Base-by-base conservation (phyloP, 2,329 filamentous ascomycete genomes). In the Xylaria multiplex region DNA sequence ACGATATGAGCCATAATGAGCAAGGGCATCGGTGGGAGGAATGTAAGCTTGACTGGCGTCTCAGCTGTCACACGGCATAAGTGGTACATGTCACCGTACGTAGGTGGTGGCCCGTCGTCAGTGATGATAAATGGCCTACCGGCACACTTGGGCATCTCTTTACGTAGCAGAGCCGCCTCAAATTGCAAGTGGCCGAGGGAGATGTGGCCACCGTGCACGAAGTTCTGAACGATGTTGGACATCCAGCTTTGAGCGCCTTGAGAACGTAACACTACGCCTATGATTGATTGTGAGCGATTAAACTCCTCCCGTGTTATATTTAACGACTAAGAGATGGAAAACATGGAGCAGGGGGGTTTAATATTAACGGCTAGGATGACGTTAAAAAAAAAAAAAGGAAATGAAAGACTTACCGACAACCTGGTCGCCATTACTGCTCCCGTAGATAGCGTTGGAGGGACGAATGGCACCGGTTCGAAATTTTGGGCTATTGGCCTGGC, bases 401-500 rank as follows among this genome's bases (percentile, higher is more conserved):
- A n/a, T 9, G 22, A 16, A 48, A 54, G 24, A 64, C 68, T 69
- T 22, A 70, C 68, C 80, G 2, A 82, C 75, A 24, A 84, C 69
- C 22, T 78, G 76, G 68, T 86, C 82, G 45, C 77, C 78, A 14
- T 79, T 77, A 59, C 71, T 75, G 65, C 81, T 80, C 14, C 69
- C 67, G 27, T 70, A 70, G 11, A 69, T 70, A 14, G 67, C 57
- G 68, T 86, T 86, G 13, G 82, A 81, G 0, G 85, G 85, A 2
- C 86, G 80, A 68, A 88, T 83, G 54, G 79, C 79, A 7, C 85
- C 86, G 0, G 85, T 87, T 9, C 84, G 81, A 73, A 88, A 84
- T 7, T 74, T 62, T 40, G 68, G 55, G 2, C 22, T 45, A 32
- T 77, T 76, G 6, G 74, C 74, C 7, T 58, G 59, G 50, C 81